These are phyloP conservation scores for Guyanaporus albipodus DNA, from an alignment of 768 basidiomycete species.

Conservation along the genomic window DNA sequence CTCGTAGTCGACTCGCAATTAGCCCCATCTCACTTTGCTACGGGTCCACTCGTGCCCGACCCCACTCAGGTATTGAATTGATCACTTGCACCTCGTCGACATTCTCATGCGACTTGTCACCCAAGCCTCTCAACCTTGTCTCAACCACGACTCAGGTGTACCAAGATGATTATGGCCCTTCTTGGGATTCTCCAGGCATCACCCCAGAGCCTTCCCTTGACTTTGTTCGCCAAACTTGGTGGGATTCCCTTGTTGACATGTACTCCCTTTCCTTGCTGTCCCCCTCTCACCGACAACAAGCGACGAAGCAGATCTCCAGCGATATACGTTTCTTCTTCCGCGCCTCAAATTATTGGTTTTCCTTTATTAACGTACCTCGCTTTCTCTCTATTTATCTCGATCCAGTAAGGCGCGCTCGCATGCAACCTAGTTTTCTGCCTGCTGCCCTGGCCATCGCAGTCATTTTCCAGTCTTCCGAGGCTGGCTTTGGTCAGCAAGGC, in stretches of 20 bases:
- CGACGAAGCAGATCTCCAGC: constrained; percentile 42
- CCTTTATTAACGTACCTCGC: constrained; percentile 66
- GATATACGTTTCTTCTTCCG: constrained; percentile 66
- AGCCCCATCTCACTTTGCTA: constrained; percentile 12
- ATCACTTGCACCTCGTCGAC: constrained; percentile 18
- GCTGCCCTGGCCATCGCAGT: constrained; percentile 62
- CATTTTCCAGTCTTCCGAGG: constrained; percentile 67
- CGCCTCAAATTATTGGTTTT: constrained; percentile 66
- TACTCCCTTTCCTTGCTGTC: constrained; percentile 40
- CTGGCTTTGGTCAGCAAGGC: constrained; percentile 46
- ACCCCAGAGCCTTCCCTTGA: constrained; percentile 56
- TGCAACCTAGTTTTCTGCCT: constrained; percentile 67
- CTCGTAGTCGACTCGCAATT: constrained; percentile 27
- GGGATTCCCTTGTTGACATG: constrained; percentile 62
- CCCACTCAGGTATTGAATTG: constrained; percentile 31
- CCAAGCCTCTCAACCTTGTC: too few species aligned
- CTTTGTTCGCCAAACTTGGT: constrained; percentile 74
- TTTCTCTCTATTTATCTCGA: constrained; percentile 62
- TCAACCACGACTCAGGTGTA: too few species aligned
- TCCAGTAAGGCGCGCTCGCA: constrained; percentile 44
- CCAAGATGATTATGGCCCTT: constrained; percentile 13
- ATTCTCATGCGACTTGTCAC: constrained; percentile 22
- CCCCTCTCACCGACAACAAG: constrained; percentile 43
- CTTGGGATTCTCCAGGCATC: constrained; percentile 28
- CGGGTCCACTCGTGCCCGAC: constrained; percentile 6